These are phyloP conservation scores for Ophiognomonia clavigignenti-juglandacearum DNA, from an alignment of 2,329 filamentous ascomycete genomes.

Conservation along the genomic window DNA sequence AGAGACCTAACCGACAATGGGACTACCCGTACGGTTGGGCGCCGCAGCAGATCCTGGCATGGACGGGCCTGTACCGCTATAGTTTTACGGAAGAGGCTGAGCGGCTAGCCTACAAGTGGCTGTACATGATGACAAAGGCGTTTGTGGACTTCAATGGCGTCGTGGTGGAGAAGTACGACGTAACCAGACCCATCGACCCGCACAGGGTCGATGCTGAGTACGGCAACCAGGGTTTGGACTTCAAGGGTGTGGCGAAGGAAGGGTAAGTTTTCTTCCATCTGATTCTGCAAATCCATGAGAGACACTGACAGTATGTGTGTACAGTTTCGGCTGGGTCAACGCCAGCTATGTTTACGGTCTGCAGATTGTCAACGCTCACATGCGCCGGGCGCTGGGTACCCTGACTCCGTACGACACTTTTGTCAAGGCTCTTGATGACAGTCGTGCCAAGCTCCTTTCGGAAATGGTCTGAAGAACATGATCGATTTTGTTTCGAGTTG, in stretches of 20 bases:
- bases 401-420: conserved; percentile 84
- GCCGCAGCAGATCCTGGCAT: conserved; percentile 96
- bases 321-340: conserved; percentile 97
- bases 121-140: conserved; percentile 97
- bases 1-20: conserved; percentile 94
- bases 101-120: conserved; percentile 88
- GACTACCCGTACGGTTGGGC: conserved; percentile 98
- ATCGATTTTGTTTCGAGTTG: too few species aligned
- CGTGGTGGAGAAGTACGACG: conserved; percentile 98
- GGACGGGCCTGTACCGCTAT: conserved; percentile 88
- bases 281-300: background rate
- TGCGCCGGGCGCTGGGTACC: conserved; percentile 81
- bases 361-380: conserved; percentile 81
- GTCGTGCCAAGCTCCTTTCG: conserved; percentile 48
- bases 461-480: conserved; percentile 35
- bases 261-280: conserved; percentile 58
- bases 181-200: conserved; percentile 82
- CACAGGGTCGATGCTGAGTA: conserved; percentile 96
- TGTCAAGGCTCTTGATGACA: conserved; percentile 59
- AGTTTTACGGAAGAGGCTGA: conserved; percentile 88
- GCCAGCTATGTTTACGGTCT: conserved; percentile 94
- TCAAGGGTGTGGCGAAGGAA: conserved; percentile 93
- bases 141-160: conserved; percentile 99
- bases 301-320: conserved; percentile 23
- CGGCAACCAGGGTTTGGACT: conserved; percentile 91